These are phyloP conservation scores for Nothophaeocryptopus gaeumannii DNA, from an alignment of 2,329 filamentous ascomycete genomes.

Conservation along the genomic window DNA sequence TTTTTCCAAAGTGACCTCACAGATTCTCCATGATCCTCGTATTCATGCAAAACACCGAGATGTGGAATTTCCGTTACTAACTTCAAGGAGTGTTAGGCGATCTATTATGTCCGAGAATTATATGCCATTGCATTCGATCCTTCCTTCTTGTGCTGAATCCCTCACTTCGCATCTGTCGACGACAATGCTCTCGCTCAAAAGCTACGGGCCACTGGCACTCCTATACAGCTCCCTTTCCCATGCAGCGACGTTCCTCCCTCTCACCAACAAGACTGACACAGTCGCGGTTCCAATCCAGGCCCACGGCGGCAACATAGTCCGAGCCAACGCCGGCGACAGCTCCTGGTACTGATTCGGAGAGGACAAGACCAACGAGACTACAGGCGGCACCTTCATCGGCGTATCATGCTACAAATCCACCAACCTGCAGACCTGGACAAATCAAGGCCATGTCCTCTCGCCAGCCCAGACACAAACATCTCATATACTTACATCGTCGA, in stretches of 20 bases:
- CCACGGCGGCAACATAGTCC: constrained; percentile 63
- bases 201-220: constrained; percentile 4
- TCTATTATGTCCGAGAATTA: not conserved
- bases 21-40: not conserved
- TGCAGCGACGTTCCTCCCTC: constrained; percentile 27
- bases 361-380: constrained; percentile 62
- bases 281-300: constrained; percentile 60
- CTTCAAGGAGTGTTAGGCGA: not conserved
- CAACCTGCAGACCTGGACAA: constrained; percentile 63
- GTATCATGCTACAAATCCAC: constrained; percentile 66
- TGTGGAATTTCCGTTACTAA: not conserved
- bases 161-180: not conserved
- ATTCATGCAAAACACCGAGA: constrained; percentile 3
- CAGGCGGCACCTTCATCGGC: constrained; percentile 52
- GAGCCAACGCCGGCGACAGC: constrained; percentile 44
- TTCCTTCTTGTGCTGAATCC: not conserved
- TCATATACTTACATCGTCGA: constrained; percentile 58
- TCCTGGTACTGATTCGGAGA: constrained; percentile 69
- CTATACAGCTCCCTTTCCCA: constrained; percentile 1
- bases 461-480: constrained; percentile 36
- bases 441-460: constrained; percentile 58
- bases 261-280: constrained; percentile 30
- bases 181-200: constrained; percentile 2
- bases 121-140: not conserved
- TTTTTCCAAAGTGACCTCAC: not conserved